A percentile compares a stretch with the other conserved stretches of the same genome.
Evolutionary conservation across 169 alveolate genomes (phyloP).

Genomic region (Hepatocystis sp.): DNA sequence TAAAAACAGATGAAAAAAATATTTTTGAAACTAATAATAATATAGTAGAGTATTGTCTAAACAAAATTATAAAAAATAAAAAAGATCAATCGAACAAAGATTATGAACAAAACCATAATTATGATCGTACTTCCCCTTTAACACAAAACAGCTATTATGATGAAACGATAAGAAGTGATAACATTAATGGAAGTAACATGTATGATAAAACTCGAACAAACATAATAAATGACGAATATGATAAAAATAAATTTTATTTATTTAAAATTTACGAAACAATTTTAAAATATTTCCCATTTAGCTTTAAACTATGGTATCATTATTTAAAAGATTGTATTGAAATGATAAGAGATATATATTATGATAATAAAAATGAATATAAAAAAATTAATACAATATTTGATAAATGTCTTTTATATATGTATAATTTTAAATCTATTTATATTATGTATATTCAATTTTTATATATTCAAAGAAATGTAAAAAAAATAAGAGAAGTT

Average conservation of each 20-base stretch:
- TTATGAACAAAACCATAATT: not conserved
- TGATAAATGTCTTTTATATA: conserved; percentile 38
- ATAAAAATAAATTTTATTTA: conserved; percentile 1
- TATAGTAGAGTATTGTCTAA: conserved; percentile 25
- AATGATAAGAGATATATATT: conserved; percentile 28
- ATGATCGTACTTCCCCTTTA: too few relatives aligned
- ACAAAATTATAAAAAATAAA: not conserved
- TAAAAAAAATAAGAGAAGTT: conserved; percentile 31
- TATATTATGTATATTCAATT: conserved; percentile 63
- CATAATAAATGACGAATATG: too few relatives aligned
- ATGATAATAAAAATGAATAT: conserved; percentile 31
- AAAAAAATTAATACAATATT: conserved; percentile 22
- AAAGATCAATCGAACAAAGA: not conserved
- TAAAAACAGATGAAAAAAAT: conserved; percentile 11
- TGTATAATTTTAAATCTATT: conserved; percentile 44
- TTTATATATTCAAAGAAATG: conserved; percentile 51
- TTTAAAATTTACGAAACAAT: conserved; percentile 28
- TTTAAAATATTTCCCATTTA: conserved; percentile 44
- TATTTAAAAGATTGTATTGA: conserved; percentile 60
- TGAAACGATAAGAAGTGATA: not conserved
- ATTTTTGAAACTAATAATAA: conserved; percentile 16
- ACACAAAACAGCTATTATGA: not conserved
- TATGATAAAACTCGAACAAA: not conserved
- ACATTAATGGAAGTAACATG: too few relatives aligned
- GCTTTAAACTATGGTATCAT: conserved; percentile 58